These are phyloP conservation scores for Centella asiatica DNA, from an alignment of 129 eudicot species.

Conservation along the genomic window DNA sequence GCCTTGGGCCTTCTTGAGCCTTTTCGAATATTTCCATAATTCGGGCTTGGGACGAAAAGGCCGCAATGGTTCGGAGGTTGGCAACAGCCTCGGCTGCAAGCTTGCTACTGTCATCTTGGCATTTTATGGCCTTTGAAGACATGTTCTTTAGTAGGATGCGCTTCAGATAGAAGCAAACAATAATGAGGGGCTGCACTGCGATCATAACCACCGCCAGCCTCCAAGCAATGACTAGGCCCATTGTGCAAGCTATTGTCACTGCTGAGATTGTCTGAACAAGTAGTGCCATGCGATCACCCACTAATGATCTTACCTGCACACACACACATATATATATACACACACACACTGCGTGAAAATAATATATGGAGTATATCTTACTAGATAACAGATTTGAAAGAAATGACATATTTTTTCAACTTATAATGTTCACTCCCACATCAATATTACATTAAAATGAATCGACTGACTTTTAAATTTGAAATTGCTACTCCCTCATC, in stretches of 20 bases:
- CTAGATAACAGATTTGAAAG: background rate
- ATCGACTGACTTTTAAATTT: no score
- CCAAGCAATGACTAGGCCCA: slow-evolving; percentile 24
- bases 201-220: slow-evolving; percentile 26
- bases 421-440: no score
- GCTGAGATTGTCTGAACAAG: slow-evolving; percentile 19
- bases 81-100: slow-evolving; percentile 22
- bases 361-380: background rate
- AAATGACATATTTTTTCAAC: background rate
- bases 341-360: background rate
- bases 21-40: slow-evolving; percentile 15
- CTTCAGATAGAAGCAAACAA: slow-evolving; percentile 9
- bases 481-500: no score
- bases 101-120: slow-evolving; percentile 21
- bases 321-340: background rate
- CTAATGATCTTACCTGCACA: slow-evolving; percentile 31
- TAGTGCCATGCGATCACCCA: slow-evolving; percentile 24
- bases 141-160: slow-evolving; percentile 17
- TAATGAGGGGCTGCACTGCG: slow-evolving; percentile 20
- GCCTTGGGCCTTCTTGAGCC: slow-evolving; percentile 15
- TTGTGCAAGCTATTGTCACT: slow-evolving; percentile 16
- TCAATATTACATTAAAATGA: no score
- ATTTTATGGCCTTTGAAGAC: slow-evolving; percentile 18
- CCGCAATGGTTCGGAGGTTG: slow-evolving; percentile 17
- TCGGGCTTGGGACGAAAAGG: slow-evolving; percentile 24